Evolutionary conservation across 2,329 filamentous ascomycete genomes (phyloP).

Genomic region (Bisporella sp.): DNA sequence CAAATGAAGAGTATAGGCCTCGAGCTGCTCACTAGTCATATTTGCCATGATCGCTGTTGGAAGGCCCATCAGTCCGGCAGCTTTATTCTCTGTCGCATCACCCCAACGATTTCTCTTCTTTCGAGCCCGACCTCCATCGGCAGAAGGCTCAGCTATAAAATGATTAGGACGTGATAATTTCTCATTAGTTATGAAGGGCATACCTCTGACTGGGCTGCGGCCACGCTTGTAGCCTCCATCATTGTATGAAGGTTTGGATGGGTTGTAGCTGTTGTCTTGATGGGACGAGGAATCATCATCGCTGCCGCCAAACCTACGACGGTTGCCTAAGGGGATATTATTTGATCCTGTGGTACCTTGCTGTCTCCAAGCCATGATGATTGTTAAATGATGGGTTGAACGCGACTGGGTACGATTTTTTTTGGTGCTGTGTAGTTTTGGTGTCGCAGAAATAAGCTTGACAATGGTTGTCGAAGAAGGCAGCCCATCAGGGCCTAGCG

Average conservation of each 20-base stretch:
- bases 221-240: slow-evolving; percentile 64
- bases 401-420: background rate
- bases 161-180: slow-evolving; percentile 6
- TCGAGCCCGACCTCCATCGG: slow-evolving; percentile 76
- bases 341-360: slow-evolving; percentile 95
- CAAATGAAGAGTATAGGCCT: slow-evolving; percentile 92
- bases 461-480: too few relatives aligned
- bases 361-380: slow-evolving; percentile 58
- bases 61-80: slow-evolving; percentile 93
- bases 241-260: slow-evolving; percentile 16
- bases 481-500: too few relatives aligned
- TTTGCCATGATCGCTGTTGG: slow-evolving; percentile 93
- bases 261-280: slow-evolving; percentile 23
- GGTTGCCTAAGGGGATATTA: slow-evolving; percentile 88
- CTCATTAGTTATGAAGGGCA: slow-evolving; percentile 26
- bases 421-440: background rate
- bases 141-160: slow-evolving; percentile 22
- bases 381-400: slow-evolving; percentile 2
- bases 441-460: too few relatives aligned
- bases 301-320: slow-evolving; percentile 70
- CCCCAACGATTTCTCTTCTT: slow-evolving; percentile 99
- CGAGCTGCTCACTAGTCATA: slow-evolving; percentile 97
- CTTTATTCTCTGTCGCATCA: slow-evolving; percentile 96
- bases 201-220: slow-evolving; percentile 80
- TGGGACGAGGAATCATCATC: slow-evolving; percentile 24